Conservation (phyloP, 2,329 filamentous ascomycete species). For the Aspergillus floridensis region DNA sequence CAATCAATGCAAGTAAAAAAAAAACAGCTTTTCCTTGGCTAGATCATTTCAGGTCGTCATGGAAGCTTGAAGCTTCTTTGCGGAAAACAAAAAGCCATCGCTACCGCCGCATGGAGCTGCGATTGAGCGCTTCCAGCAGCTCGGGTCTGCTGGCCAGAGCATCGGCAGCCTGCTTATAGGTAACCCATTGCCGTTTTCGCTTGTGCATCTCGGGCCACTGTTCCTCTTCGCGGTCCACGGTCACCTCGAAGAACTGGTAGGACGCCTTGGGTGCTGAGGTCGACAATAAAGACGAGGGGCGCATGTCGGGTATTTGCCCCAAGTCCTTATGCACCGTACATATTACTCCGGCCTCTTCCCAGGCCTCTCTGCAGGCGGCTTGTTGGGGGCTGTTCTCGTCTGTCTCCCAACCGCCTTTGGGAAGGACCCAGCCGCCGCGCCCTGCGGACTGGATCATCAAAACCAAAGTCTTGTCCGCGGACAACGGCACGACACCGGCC, state of each 20-base stretch:
- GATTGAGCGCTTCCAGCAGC: conserved; percentile 79
- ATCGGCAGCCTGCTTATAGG: conserved; percentile 75
- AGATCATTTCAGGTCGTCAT: conserved; percentile 27
- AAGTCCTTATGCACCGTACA: conserved; percentile 82
- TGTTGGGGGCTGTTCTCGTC: conserved; percentile 86
- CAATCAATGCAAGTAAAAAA: conserved; percentile 13
- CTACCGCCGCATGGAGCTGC: conserved; percentile 66
- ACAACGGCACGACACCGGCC: conserved; percentile 88
- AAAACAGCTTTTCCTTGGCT: conserved; percentile 14
- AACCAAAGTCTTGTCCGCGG: conserved; percentile 79
- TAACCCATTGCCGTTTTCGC: conserved; percentile 85
- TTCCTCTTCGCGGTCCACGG: conserved; percentile 78
- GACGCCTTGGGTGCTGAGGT: conserved; percentile 64
- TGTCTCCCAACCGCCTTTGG: conserved; percentile 96
- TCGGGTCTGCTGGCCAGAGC: conserved; percentile 77
- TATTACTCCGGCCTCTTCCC: conserved; percentile 95
- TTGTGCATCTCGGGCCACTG: conserved; percentile 96
- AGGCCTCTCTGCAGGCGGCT: conserved; percentile 83
- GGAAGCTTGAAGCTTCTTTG: conserved; percentile 3
- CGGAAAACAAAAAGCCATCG: conserved; percentile 8
- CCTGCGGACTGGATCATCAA: conserved; percentile 90
- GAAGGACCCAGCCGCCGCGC: conserved; percentile 90
- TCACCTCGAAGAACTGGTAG: conserved; percentile 69
- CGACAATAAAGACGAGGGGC: conserved; percentile 54
- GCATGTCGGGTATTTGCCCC: conserved; percentile 79